phyloP scores from a whole-genome alignment of 2,329 filamentous ascomycete genomes.

The Ilyonectria destructans region DNA sequence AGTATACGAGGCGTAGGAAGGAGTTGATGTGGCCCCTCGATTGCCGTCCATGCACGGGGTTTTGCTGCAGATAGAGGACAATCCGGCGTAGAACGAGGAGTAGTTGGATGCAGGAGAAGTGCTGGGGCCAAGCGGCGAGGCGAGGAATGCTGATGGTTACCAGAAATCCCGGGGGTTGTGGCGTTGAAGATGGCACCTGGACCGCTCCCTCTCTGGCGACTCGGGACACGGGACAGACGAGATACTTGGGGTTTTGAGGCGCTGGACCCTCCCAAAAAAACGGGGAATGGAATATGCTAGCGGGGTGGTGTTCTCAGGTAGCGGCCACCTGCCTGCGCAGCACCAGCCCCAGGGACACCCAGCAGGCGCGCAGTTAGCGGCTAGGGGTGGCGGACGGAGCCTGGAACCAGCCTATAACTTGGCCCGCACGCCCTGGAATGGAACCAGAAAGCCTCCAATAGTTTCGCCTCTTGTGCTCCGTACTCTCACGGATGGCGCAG shows the following conservation, averaged over 20 bases:
- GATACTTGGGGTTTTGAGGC: slow-evolving; percentile 28
- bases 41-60: slow-evolving; percentile 42
- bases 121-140: slow-evolving; percentile 41
- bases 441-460: slow-evolving; percentile 6
- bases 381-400: slow-evolving; percentile 12
- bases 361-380: slow-evolving; percentile 12
- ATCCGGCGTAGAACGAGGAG: slow-evolving; percentile 33
- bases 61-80: slow-evolving; percentile 30
- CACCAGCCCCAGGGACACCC: slow-evolving; percentile 1
- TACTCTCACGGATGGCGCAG: background rate
- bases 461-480: background rate
- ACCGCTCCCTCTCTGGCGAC: slow-evolving; percentile 42
- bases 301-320: slow-evolving; percentile 25
- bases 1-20: slow-evolving; percentile 32
- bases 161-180: slow-evolving; percentile 45
- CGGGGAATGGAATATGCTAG: slow-evolving; percentile 28
- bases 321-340: slow-evolving; percentile 4
- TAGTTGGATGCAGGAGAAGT: slow-evolving; percentile 35
- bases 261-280: slow-evolving; percentile 31
- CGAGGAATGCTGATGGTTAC: slow-evolving; percentile 46
- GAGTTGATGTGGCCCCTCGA: slow-evolving; percentile 43
- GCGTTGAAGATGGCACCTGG: slow-evolving; percentile 37
- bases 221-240: slow-evolving; percentile 27
- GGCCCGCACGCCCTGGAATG: slow-evolving; percentile 25
- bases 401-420: slow-evolving; percentile 6